Percentiles rank a stretch among this genome's conserved stretches.
Evolutionary conservation across 106 monocot species (phyloP).

Genomic region (Vanilla planifolia): DNA sequence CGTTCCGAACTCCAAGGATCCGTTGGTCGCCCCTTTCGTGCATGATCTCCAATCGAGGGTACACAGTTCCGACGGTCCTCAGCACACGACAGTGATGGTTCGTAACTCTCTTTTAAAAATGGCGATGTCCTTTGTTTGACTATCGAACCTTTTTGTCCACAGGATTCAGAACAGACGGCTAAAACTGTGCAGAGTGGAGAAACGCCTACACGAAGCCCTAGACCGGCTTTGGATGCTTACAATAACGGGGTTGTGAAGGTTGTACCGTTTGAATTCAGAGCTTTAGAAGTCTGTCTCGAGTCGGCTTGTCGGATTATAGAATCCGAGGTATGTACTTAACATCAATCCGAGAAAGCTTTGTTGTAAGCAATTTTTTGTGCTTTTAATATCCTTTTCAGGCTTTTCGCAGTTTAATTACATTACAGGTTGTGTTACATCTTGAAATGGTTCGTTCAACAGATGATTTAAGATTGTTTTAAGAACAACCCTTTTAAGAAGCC

Average conservation of each 20-base stretch:
- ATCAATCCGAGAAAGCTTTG: neutral
- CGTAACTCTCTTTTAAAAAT: neutral
- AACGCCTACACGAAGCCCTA: conserved; percentile 15
- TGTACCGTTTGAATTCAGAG: conserved; percentile 32
- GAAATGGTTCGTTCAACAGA: too few species aligned
- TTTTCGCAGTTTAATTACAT: too few species aligned
- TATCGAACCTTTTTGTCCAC: too few species aligned
- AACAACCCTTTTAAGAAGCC: too few species aligned
- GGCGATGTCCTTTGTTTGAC: too few species aligned
- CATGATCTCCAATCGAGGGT: conserved; percentile 31
- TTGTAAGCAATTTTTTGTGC: too few species aligned
- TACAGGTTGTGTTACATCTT: too few species aligned
- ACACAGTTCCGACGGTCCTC: conserved; percentile 2
- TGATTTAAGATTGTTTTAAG: too few species aligned
- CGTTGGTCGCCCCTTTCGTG: conserved; percentile 31
- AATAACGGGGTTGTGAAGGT: conserved; percentile 14
- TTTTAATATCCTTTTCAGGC: too few species aligned
- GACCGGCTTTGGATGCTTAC: conserved; percentile 5
- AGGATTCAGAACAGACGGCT: neutral
- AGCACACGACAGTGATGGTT: conserved; percentile 1
- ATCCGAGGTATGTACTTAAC: conserved; percentile 16
- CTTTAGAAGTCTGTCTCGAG: conserved; percentile 28
- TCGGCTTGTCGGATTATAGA: conserved; percentile 26
- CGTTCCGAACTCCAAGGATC: conserved; percentile 36
- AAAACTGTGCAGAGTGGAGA: conserved; percentile 2